Evolutionary conservation across 441 rosid genomes (phyloP).

Genomic region (Erodium moschatum): DNA sequence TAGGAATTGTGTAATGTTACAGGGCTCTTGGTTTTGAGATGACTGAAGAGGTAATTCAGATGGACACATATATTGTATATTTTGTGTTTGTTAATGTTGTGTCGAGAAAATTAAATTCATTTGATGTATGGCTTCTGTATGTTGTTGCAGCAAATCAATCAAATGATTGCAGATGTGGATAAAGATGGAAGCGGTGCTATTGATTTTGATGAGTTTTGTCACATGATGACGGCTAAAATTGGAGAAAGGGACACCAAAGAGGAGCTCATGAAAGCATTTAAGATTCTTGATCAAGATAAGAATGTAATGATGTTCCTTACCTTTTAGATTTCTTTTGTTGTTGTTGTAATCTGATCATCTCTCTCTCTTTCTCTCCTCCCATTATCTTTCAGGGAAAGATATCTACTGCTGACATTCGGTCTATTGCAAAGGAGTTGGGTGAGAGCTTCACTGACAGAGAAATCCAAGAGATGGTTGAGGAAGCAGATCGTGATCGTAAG

Average conservation of each 20-base stretch:
- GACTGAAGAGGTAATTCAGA: constrained; percentile 60
- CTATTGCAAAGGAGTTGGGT: constrained; percentile 71
- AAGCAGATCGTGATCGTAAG: constrained; percentile 86
- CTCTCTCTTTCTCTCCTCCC: too few relatives aligned
- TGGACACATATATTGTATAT: background rate
- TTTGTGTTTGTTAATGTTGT: background rate
- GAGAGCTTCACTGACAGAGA: constrained; percentile 72
- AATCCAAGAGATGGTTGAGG: constrained; percentile 76
- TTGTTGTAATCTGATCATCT: constrained; percentile 6
- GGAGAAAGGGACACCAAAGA: constrained; percentile 90
- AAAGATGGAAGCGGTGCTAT: constrained; percentile 96
- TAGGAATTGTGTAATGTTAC: constrained; percentile 18
- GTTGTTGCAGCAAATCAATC: constrained; percentile 58
- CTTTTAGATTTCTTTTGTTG: constrained; percentile 5
- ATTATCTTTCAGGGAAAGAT: constrained; percentile 57
- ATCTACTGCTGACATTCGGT: constrained; percentile 57
- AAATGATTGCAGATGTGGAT: constrained; percentile 99
- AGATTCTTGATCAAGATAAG: constrained; percentile 78
- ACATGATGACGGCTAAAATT: constrained; percentile 95
- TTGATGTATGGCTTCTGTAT: constrained; percentile 14
- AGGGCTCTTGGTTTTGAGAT: constrained; percentile 98
- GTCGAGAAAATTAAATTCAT: background rate
- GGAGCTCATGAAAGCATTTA: constrained; percentile 80
- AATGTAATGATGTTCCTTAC: constrained; percentile 37
- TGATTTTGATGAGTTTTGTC: constrained; percentile 82